Conservation (phyloP, 129 eudicot genomes). For the Saussurea involucrata region DNA sequence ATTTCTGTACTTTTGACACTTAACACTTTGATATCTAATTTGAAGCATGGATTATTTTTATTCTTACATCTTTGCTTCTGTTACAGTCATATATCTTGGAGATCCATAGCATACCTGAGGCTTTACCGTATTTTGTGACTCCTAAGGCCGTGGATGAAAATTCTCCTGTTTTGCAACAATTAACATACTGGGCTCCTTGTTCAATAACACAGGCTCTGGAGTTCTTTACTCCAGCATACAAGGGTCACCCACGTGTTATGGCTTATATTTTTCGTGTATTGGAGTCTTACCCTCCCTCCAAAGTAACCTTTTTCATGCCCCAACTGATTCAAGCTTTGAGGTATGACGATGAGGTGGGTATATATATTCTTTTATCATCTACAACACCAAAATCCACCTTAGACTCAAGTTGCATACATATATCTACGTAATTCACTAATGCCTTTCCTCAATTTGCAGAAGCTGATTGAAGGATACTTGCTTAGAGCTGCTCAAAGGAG, state of each 20-base stretch:
- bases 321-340: conserved; percentile 92
- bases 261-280: conserved; percentile 91
- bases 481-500: conserved; percentile 98
- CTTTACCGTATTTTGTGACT: conserved; percentile 84
- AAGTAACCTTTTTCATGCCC: conserved; percentile 99
- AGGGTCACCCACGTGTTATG: conserved; percentile 98
- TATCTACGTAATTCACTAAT: conserved; percentile 10
- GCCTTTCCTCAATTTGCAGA: conserved; percentile 44
- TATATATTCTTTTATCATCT: background rate
- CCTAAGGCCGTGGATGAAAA: conserved; percentile 92
- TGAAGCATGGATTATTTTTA: background rate
- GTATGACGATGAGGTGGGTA: conserved; percentile 81
- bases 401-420: background rate
- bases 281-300: conserved; percentile 93
- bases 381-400: background rate
- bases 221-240: conserved; percentile 93
- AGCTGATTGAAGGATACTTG: conserved; percentile 88
- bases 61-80: conserved; percentile 13
- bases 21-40: background rate
- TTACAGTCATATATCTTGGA: conserved; percentile 87
- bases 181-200: conserved; percentile 99
- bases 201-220: conserved; percentile 93
- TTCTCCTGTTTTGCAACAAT: conserved; percentile 82
- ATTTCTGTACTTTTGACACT: background rate
- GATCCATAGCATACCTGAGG: conserved; percentile 88